phyloP scores from a whole-genome alignment of 164 flowering plant genomes.

The Kingdonia uniflora region DNA sequence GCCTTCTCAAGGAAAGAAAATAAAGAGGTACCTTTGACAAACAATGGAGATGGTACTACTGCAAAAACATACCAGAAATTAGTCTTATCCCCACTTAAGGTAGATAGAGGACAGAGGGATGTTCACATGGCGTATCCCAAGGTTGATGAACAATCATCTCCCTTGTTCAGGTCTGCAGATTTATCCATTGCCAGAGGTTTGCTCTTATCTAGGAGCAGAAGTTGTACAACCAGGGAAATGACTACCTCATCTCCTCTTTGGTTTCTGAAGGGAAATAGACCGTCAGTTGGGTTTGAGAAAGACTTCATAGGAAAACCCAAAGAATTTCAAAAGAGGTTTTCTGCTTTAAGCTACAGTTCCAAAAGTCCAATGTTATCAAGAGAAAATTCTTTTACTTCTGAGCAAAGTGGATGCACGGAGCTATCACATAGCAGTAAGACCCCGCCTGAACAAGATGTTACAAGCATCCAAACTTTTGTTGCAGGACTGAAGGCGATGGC shows the following conservation, averaged over 20 bases:
- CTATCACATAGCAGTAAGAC: slow-evolving; percentile 11
- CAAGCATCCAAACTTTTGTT: slow-evolving; percentile 69
- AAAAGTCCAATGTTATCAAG: slow-evolving; percentile 21
- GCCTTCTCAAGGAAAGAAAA: slow-evolving; percentile 13
- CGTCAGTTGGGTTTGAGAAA: slow-evolving; percentile 31
- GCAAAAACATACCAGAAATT: slow-evolving; percentile 10
- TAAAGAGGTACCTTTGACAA: slow-evolving; percentile 14
- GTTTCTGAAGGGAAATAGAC: slow-evolving; percentile 24
- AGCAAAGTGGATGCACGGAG: slow-evolving; percentile 12
- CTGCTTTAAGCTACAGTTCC: slow-evolving; percentile 16
- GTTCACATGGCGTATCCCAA: slow-evolving; percentile 6
- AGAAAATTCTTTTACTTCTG: slow-evolving; percentile 26
- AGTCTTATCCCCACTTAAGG: slow-evolving; percentile 9
- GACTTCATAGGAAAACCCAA: slow-evolving; percentile 28
- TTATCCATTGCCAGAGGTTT: slow-evolving; percentile 15
- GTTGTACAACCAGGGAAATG: slow-evolving; percentile 38
- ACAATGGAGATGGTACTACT: slow-evolving; percentile 12
- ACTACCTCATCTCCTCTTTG: slow-evolving; percentile 15
- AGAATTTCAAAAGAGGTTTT: slow-evolving; percentile 16
- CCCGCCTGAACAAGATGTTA: slow-evolving; percentile 52
- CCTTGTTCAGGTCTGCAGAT: slow-evolving; percentile 15
- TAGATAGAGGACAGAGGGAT: slow-evolving; percentile 11
- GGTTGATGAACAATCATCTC: slow-evolving; percentile 21
- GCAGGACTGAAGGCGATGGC: slow-evolving; percentile 78
- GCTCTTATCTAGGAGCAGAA: slow-evolving; percentile 39